Evolutionary conservation across 306 rosid species (phyloP).

Genomic region (Corylus americana): DNA sequence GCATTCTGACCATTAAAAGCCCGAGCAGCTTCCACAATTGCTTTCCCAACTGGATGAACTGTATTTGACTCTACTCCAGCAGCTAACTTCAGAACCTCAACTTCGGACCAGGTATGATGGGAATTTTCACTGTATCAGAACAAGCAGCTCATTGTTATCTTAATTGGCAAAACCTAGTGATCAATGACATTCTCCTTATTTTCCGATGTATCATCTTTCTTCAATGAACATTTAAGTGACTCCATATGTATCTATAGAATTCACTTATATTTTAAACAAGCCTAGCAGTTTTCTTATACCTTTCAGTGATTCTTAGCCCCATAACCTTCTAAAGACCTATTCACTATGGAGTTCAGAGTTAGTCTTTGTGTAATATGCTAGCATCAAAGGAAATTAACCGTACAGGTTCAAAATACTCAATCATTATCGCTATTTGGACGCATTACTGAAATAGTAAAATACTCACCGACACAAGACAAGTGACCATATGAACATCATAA

Average conservation of each 20-base stretch:
- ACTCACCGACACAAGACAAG: background rate
- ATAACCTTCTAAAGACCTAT: background rate
- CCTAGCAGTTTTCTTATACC: background rate
- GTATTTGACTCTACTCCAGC: slow-evolving; percentile 94
- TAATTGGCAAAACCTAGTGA: slow-evolving; percentile 20
- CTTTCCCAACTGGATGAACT: slow-evolving; percentile 91
- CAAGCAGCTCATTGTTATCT: slow-evolving; percentile 17
- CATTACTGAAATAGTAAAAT: background rate
- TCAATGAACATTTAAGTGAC: background rate
- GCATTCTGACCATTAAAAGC: slow-evolving; percentile 50
- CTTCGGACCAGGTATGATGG: slow-evolving; percentile 55
- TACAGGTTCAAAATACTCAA: background rate
- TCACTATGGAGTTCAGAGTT: background rate
- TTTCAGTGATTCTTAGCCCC: background rate
- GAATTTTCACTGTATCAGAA: slow-evolving; percentile 48
- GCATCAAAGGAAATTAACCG: background rate
- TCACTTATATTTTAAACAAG: background rate
- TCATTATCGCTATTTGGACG: background rate
- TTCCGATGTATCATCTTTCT: background rate
- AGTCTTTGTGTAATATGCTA: background rate
- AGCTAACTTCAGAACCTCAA: slow-evolving; percentile 78
- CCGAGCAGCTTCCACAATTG: slow-evolving; percentile 87
- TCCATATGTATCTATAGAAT: background rate
- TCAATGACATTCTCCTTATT: background rate
- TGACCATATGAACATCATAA: background rate